Base-by-base conservation (phyloP, 129 eudicot genomes). In the Helichrysum umbraculigerum region DNA sequence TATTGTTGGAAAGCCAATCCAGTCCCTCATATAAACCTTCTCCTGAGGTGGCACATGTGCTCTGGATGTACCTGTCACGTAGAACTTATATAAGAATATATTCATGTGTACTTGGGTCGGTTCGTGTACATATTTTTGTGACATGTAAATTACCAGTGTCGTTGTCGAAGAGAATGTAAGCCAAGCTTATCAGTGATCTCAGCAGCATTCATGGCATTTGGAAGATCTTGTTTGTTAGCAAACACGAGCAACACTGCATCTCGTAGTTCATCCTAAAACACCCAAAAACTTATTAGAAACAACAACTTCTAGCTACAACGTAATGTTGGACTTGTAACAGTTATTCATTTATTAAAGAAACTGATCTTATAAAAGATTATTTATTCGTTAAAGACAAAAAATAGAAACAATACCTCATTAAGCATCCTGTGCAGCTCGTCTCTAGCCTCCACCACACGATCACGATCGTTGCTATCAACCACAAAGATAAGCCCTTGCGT, bases 151-250 rank as follows among this genome's bases (percentile, higher is more conserved):
- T 57, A 57, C 63, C 63, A 57, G 63, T 57, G 63, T 19, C 63
- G 63, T 11, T 57, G 63, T 57, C 63, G 28, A 57, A 57, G 63
- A 47, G 63, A 57, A 57, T 57, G 21, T 21, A 57, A 57, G 14
- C 63, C 63, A 21, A 57, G 28, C 28, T 57, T 57, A 57, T 57
- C 63, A 17, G 63, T 57, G 63, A 57, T 57, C 63, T 57, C 63
- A 57, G 63, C 63, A 57, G 28, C 63, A 1, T 57, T 57, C 63
- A 57, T 57, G 14, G 63, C 63, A 57, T 57, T 57, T 8, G 63
- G 63, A 57, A 57, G 63, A 57, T 57, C 63, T 57, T 57, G 25
- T 21, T 57, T 57, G 63, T 57, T 57, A 21, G 63, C 63, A 57
- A 57, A 57, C 63, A 57, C 25, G 19, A 57, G 63, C 28, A 57